These are phyloP conservation scores for Rhodotorula graminis DNA, from an alignment of 768 basidiomycete species.

Conservation along the genomic window DNA sequence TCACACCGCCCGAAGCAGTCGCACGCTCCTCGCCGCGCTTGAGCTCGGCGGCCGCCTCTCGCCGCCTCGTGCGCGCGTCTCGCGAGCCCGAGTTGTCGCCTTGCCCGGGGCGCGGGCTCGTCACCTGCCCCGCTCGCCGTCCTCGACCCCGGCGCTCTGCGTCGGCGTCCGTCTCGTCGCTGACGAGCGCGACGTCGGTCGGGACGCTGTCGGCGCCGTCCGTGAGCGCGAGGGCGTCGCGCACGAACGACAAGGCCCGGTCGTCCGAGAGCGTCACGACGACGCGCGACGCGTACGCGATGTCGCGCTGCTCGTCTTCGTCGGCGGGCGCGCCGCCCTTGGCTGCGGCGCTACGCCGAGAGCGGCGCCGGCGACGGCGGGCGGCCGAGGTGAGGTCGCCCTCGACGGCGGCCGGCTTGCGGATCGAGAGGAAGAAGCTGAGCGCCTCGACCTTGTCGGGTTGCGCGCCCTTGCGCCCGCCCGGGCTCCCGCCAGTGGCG, in stretches of 20 bases:
- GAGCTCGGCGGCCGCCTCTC: not conserved
- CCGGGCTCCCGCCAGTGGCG: too few species aligned
- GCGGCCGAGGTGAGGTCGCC: not conserved
- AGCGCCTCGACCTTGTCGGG: slow-evolving; percentile 27
- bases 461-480: not conserved
- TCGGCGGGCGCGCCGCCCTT: not conserved
- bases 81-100: slow-evolving; percentile 15
- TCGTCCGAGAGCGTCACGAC: slow-evolving; percentile 35
- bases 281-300: slow-evolving; percentile 7
- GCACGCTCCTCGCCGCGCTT: not conserved
- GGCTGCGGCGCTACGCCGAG: not conserved
- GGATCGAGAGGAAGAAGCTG: slow-evolving; percentile 35
- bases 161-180: not conserved
- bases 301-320: not conserved
- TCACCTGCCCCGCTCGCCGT: not conserved
- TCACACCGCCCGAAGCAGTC: not conserved
- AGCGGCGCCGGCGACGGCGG: too few species aligned
- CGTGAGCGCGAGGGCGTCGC: slow-evolving; percentile 22
- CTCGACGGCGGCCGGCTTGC: not conserved
- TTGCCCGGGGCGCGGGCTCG: not conserved
- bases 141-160: not conserved
- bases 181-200: not conserved
- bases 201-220: not conserved
- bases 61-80: slow-evolving; percentile 4
- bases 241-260: slow-evolving; percentile 28